These are phyloP conservation scores for Croton setiger DNA, from an alignment of 441 rosid genomes.

Conservation along the genomic window DNA sequence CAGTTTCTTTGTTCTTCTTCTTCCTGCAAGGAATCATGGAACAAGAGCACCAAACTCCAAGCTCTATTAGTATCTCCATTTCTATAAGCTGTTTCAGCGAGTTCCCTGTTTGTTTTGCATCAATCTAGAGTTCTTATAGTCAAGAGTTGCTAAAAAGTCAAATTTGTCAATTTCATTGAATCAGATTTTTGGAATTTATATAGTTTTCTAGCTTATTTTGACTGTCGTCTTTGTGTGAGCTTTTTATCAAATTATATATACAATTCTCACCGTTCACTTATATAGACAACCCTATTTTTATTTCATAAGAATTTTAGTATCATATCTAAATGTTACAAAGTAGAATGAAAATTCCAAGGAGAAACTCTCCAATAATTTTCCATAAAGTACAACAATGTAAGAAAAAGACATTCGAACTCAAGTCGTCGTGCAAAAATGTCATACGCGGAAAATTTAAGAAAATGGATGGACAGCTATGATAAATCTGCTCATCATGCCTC, in stretches of 20 bases:
- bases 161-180: too few species aligned
- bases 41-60: background rate
- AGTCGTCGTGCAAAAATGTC: too few species aligned
- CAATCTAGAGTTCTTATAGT: too few species aligned
- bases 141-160: too few species aligned
- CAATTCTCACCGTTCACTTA: too few species aligned
- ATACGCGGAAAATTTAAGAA: background rate
- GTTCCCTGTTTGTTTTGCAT: background rate
- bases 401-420: too few species aligned
- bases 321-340: background rate
- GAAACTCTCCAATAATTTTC: background rate
- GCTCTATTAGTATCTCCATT: background rate
- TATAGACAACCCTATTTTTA: too few species aligned
- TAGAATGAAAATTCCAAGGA: background rate
- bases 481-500: constrained; percentile 32
- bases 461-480: constrained; percentile 7
- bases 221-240: too few species aligned
- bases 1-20: background rate
- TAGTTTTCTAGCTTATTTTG: too few species aligned
- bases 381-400: constrained; percentile 4
- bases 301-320: background rate
- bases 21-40: background rate
- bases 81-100: background rate
- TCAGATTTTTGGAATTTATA: too few species aligned
- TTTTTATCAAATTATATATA: too few species aligned